A percentile compares a stretch with the other conserved stretches of the same genome.
Evolutionary conservation across 1,284 basidiomycete species (phyloP).

Genomic region (Retiboletus flavoniger): DNA sequence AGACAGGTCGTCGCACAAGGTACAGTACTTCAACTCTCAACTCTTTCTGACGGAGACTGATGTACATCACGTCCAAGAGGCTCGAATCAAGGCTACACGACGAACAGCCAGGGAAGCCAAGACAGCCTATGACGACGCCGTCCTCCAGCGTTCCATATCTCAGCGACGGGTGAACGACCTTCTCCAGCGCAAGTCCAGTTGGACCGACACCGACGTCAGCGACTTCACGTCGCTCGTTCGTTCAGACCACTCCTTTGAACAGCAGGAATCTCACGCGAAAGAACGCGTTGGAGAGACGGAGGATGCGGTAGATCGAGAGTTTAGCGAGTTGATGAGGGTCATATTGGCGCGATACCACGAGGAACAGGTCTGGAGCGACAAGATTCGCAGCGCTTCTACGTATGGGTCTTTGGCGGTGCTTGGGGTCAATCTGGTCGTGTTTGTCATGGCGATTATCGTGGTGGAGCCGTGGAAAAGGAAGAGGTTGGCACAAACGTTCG

Average conservation of each 20-base stretch:
- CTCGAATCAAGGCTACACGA: constrained; percentile 58
- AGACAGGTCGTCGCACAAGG: constrained; percentile 77
- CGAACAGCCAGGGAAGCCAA: constrained; percentile 68
- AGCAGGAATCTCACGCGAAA: constrained; percentile 72
- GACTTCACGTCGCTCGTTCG: constrained; percentile 85
- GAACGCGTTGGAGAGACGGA: constrained; percentile 65
- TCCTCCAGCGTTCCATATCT: constrained; percentile 71
- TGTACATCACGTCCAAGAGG: constrained; percentile 47
- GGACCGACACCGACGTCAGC: constrained; percentile 80
- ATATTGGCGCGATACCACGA: constrained; percentile 93
- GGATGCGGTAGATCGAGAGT: constrained; percentile 77
- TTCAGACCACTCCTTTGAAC: constrained; percentile 81
- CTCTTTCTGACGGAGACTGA: constrained; percentile 7
- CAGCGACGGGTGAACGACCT: constrained; percentile 91
- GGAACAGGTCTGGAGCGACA: constrained; percentile 97
- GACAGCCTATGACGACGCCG: constrained; percentile 69
- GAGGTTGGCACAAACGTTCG: constrained; percentile 81
- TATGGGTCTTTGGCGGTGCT: constrained; percentile 85
- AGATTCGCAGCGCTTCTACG: constrained; percentile 89
- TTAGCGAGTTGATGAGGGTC: constrained; percentile 79
- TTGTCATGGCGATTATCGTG: constrained; percentile 80
- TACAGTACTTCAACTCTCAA: constrained; percentile 38
- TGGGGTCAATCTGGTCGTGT: constrained; percentile 83
- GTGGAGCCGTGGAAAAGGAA: constrained; percentile 94
- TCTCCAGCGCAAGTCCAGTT: constrained; percentile 83